Evolutionary conservation across 495 filamentous ascomycete species (phyloP).

Genomic region (Penicillium macrosclerotiorum): DNA sequence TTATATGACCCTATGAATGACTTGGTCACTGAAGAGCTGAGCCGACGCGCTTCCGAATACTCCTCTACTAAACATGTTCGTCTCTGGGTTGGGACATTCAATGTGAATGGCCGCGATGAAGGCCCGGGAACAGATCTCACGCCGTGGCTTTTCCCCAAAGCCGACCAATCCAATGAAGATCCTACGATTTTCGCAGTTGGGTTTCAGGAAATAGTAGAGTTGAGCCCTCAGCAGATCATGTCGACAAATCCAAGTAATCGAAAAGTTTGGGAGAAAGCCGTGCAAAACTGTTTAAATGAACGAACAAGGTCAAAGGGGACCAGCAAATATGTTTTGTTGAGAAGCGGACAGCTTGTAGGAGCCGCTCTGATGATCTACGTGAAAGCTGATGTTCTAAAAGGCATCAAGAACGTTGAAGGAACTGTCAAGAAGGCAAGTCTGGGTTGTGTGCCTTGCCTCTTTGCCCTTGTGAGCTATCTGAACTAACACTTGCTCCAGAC

Average conservation of each 20-base stretch:
- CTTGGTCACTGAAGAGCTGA: slow-evolving; percentile 72
- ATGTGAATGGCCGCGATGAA: slow-evolving; percentile 80
- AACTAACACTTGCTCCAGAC: slow-evolving; percentile 52
- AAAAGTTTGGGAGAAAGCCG: slow-evolving; percentile 80
- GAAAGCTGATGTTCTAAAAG: slow-evolving; percentile 66
- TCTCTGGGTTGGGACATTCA: slow-evolving; percentile 90
- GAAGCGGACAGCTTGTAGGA: slow-evolving; percentile 93
- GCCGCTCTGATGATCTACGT: slow-evolving; percentile 90
- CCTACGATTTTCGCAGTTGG: slow-evolving; percentile 73
- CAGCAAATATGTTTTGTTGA: slow-evolving; percentile 82
- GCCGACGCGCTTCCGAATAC: slow-evolving; percentile 53
- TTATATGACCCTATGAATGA: slow-evolving; percentile 95
- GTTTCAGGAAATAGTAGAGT: slow-evolving; percentile 95
- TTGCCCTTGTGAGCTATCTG: background rate
- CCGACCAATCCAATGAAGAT: slow-evolving; percentile 24
- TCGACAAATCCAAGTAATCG: slow-evolving; percentile 88
- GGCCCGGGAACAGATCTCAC: slow-evolving; percentile 78
- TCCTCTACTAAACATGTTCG: slow-evolving; percentile 49
- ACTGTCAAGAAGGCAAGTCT: slow-evolving; percentile 76
- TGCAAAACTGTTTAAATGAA: slow-evolving; percentile 71
- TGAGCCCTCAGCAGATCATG: slow-evolving; percentile 99
- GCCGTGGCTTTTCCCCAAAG: slow-evolving; percentile 76
- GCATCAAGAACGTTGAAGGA: slow-evolving; percentile 95
- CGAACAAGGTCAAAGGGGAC: slow-evolving; percentile 58
- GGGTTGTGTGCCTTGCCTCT: no score